Evolutionary conservation across 495 filamentous ascomycete species (phyloP), one percentile per base, ranked within the genome.

Genomic region (Aspergillus panamensis): DNA sequence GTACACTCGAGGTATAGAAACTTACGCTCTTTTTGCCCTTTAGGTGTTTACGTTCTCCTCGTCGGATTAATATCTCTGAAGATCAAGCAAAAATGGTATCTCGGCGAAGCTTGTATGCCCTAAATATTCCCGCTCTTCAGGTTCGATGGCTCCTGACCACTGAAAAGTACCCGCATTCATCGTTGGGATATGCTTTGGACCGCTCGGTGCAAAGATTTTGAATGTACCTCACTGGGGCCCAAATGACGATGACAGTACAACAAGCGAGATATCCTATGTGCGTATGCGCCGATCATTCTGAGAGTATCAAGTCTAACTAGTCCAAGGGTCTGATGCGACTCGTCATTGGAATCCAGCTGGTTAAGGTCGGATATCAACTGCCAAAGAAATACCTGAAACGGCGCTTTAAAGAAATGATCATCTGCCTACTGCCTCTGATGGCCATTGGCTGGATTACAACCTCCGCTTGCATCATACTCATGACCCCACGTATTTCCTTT

Each of bases 301-400:
- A 3, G 0, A 3, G 0, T 7, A 30, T 13, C 12, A 42, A 32
- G 6, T 13, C 55, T 57, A 48, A 57, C 55, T 30, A 30, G 16
- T n/a, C 0, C 30, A 30, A 76, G 72, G 75, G 72, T 43, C 52
- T 83, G 48, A 74, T 75, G 49, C 72, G 82, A 13, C 65, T 83
- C 42, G 77, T 83, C 44, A 81, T 83, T 59, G 79, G 80, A 17
- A 77, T 84, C 39, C 81, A 83, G 63, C 69, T 84, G 51, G 60
- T 71, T 43, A 76, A 70, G 59, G 61, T 70, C 12, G 64, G 65
- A 21, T 73, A 73, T 42, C 59, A 73, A 43, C 52, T 73, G 5
- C 70, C 69, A 4, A 72, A 74, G 54, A 57, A 59, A 54, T 76
- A 73, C 52, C 51, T 69, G n/a, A 66, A 62, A 45, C 59, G 61